These are phyloP conservation scores for Starmerella bombicola DNA, from an alignment of 805 yeast species.

Conservation along the genomic window DNA sequence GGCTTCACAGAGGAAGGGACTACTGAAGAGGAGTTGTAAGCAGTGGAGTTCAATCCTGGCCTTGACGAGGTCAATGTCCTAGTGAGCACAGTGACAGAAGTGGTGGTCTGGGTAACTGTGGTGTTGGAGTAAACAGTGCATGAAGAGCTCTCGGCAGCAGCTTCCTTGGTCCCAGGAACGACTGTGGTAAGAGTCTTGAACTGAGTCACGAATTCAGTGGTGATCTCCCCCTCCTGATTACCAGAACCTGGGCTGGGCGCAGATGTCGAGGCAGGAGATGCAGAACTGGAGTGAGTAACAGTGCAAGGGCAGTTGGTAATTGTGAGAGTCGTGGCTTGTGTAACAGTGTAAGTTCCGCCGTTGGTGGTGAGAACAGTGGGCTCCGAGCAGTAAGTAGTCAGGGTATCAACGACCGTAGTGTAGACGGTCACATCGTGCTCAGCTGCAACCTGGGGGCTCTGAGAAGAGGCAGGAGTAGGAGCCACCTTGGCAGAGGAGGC, in stretches of 20 bases:
- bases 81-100: background rate
- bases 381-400: conserved; percentile 53
- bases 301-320: conserved; percentile 84
- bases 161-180: too few species aligned
- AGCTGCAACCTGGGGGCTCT: background rate
- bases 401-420: conserved; percentile 37
- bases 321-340: conserved; percentile 70
- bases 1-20: too few species aligned
- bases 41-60: too few species aligned
- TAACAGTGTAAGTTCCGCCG: conserved; percentile 32
- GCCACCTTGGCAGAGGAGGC: conserved; percentile 20
- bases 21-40: too few species aligned
- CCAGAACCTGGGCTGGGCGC: too few species aligned
- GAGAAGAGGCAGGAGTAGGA: conserved; percentile 1
- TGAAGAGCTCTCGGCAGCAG: background rate
- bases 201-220: background rate
- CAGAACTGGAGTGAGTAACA: too few species aligned
- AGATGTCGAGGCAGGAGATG: too few species aligned
- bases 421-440: background rate
- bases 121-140: conserved; percentile 2
- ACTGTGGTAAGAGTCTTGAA: background rate
- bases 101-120: conserved; percentile 1
- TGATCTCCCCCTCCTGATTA: too few species aligned
- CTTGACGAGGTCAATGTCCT: background rate
- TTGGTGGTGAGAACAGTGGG: conserved; percentile 46